These are phyloP conservation scores for Tuber borchii DNA, from an alignment of 495 filamentous ascomycete species.

Conservation along the genomic window DNA sequence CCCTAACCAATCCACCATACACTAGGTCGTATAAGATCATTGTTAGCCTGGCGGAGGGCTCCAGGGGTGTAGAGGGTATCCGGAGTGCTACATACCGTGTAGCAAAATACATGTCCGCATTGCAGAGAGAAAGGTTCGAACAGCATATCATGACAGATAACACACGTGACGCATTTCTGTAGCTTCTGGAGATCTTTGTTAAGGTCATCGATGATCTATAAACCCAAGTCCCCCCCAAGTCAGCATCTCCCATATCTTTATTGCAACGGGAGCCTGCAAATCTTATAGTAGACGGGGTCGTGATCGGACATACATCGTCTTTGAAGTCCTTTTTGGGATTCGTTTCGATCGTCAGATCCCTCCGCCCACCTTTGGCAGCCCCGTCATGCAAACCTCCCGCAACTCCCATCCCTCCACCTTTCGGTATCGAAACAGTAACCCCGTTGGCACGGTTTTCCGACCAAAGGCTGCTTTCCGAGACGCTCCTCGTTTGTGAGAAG, in stretches of 20 bases:
- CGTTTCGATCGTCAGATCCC: constrained; percentile 10
- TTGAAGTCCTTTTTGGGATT: constrained; percentile 23
- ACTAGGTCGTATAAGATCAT: constrained; percentile 44
- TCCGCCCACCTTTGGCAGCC: constrained; percentile 5
- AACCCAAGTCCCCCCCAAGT: constrained; percentile 31
- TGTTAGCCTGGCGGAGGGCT: constrained; percentile 9
- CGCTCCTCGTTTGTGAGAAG: background rate
- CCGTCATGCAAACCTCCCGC: background rate
- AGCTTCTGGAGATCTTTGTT: constrained; percentile 44
- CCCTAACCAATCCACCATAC: constrained; percentile 60
- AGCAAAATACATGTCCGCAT: constrained; percentile 72
- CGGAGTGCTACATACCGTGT: constrained; percentile 49
- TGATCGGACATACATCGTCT: constrained; percentile 26
- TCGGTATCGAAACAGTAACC: background rate
- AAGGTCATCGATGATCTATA: constrained; percentile 43
- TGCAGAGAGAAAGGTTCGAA: constrained; percentile 67
- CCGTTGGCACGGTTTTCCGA: background rate
- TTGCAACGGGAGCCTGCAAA: background rate
- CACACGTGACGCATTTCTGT: constrained; percentile 52
- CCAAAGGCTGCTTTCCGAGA: constrained; percentile 2
- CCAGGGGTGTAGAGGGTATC: background rate
- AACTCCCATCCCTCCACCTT: constrained; percentile 3
- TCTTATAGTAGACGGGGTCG: background rate
- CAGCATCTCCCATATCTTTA: background rate
- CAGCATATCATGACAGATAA: constrained; percentile 61